Conservation (phyloP, 148 eudicot species). For the Fagopyrum tataricum region DNA sequence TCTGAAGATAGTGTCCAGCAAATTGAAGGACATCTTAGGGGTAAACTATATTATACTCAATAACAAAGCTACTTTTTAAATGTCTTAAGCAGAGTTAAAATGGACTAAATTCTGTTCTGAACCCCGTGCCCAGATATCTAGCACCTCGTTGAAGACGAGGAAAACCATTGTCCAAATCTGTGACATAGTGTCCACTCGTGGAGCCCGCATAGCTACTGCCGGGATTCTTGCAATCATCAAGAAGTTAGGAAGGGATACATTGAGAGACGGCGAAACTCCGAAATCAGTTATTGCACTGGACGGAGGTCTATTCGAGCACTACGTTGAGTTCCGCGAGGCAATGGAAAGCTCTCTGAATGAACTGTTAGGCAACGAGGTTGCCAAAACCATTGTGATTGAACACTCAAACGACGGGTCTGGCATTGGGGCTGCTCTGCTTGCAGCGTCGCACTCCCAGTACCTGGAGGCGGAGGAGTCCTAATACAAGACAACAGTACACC, state of each 20-base stretch:
- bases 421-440: slow-evolving; percentile 83
- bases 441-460: slow-evolving; percentile 91
- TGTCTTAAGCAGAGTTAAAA: not conserved
- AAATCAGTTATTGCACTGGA: slow-evolving; percentile 75
- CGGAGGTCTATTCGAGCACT: slow-evolving; percentile 84
- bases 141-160: slow-evolving; percentile 67
- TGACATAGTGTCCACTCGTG: slow-evolving; percentile 67
- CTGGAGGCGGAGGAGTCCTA: slow-evolving; percentile 28
- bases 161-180: slow-evolving; percentile 61
- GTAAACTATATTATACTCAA: slow-evolving; percentile 22
- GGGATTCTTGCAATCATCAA: slow-evolving; percentile 83
- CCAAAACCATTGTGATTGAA: slow-evolving; percentile 46
- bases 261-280: slow-evolving; percentile 46
- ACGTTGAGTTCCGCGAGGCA: slow-evolving; percentile 59
- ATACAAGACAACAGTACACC: not conserved
- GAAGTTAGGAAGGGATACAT: slow-evolving; percentile 62
- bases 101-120: not conserved
- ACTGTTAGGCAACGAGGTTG: slow-evolving; percentile 59
- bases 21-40: slow-evolving; percentile 73
- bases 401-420: slow-evolving; percentile 92
- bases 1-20: slow-evolving; percentile 69
- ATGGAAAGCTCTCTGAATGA: slow-evolving; percentile 68
- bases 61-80: not conserved
- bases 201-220: slow-evolving; percentile 85
- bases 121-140: slow-evolving; percentile 41